A percentile compares a stretch with the other conserved stretches of the same genome.
Conservation (phyloP, 1,284 basidiomycete genomes). For the Jaminaea rosea region DNA sequence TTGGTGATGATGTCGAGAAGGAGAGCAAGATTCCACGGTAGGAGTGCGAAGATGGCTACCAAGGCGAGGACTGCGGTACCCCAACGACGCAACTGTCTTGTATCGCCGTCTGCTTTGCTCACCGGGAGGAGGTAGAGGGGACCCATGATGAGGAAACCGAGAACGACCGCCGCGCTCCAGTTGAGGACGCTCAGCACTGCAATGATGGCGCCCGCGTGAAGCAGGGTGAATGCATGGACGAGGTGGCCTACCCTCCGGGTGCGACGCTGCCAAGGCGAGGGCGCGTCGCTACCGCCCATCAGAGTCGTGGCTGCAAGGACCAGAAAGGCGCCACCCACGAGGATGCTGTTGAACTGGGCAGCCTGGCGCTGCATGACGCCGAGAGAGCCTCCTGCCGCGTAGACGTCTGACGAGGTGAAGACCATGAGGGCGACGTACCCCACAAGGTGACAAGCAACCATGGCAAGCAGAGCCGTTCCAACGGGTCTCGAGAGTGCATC, state of each 20-base stretch:
- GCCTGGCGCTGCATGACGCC: slow-evolving; percentile 1
- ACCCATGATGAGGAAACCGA: slow-evolving; percentile 6
- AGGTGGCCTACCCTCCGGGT: too few species aligned
- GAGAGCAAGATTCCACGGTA: background rate
- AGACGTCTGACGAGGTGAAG: background rate
- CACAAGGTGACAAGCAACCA: background rate
- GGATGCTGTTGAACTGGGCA: slow-evolving; percentile 1
- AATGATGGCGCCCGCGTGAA: slow-evolving; percentile 31
- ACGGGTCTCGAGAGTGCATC: too few species aligned
- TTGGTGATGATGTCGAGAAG: background rate
- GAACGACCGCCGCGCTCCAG: slow-evolving; percentile 24
- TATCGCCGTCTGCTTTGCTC: background rate
- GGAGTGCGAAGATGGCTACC: background rate
- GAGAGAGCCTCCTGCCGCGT: too few species aligned
- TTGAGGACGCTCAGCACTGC: slow-evolving; percentile 34
- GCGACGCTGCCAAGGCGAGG: background rate
- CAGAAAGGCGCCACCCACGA: background rate
- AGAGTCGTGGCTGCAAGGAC: background rate
- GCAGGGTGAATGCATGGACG: slow-evolving; percentile 28
- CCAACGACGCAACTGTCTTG: background rate
- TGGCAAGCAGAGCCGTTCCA: background rate
- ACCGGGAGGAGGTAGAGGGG: slow-evolving; percentile 8
- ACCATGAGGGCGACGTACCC: background rate
- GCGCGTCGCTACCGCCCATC: background rate
- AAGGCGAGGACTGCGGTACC: background rate